phyloP scores from a whole-genome alignment of 768 basidiomycete genomes.

The Suillus sp. region DNA sequence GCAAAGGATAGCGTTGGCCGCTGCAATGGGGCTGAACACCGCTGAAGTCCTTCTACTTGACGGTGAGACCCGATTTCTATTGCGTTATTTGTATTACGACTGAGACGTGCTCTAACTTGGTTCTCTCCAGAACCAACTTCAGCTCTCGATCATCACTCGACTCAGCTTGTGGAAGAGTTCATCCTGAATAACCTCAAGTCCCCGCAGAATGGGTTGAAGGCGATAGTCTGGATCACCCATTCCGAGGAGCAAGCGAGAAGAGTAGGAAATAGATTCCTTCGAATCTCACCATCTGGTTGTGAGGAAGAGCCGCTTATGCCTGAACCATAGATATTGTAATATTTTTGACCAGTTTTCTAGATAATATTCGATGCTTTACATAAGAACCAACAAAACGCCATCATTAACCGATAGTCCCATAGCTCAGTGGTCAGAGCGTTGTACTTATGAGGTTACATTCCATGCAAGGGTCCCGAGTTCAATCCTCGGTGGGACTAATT shows the following conservation, averaged over 20 bases:
- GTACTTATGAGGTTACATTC: conserved; percentile 58
- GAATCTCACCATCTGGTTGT: conserved; percentile 46
- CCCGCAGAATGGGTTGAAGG: conserved; percentile 56
- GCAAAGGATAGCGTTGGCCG: conserved; percentile 79
- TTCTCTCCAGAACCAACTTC: conserved; percentile 77
- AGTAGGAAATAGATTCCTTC: conserved; percentile 70
- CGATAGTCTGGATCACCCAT: conserved; percentile 88
- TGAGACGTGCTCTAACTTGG: background rate
- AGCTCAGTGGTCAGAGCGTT: conserved; percentile 66
- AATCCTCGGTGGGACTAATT: conserved; percentile 62
- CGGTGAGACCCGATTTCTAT: conserved; percentile 47
- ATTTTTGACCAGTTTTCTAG: background rate
- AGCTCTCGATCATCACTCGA: conserved; percentile 75
- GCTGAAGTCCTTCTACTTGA: conserved; percentile 82
- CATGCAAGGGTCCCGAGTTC: conserved; percentile 67
- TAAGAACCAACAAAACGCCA: background rate
- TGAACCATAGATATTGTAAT: conserved; percentile 26
- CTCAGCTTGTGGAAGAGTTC: conserved; percentile 63
- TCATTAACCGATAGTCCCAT: conserved; percentile 41
- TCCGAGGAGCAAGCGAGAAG: conserved; percentile 77
- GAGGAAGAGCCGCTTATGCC: conserved; percentile 38
- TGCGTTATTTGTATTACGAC: background rate
- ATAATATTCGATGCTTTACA: background rate
- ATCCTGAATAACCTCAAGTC: conserved; percentile 55
- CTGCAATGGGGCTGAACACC: conserved; percentile 69